Evolutionary conservation across 2,329 filamentous ascomycete genomes (phyloP).

Genomic region (Aureobasidium sp.): DNA sequence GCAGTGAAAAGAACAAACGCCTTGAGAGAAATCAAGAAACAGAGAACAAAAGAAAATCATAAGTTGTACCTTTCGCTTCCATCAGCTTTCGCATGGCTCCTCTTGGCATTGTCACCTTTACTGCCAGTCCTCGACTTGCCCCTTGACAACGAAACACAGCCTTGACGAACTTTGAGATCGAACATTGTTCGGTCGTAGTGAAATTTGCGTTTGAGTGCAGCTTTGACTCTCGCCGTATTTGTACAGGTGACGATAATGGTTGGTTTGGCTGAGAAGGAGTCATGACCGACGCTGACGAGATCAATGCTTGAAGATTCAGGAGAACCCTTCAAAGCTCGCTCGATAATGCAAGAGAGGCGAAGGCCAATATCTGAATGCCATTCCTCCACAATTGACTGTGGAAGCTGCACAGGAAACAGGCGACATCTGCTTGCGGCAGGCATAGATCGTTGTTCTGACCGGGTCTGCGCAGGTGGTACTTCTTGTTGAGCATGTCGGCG

Average conservation of each 20-base stretch:
- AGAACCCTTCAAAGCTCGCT: conserved; percentile 64
- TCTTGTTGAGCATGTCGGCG: background rate
- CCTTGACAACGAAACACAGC: conserved; percentile 32
- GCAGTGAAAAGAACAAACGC: background rate
- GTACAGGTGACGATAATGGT: conserved; percentile 73
- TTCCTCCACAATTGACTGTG: conserved; percentile 57
- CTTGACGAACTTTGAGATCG: conserved; percentile 64
- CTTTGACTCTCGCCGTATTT: conserved; percentile 64
- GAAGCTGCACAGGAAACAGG: conserved; percentile 40
- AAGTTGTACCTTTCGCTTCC: conserved; percentile 19
- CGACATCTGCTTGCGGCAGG: conserved; percentile 13
- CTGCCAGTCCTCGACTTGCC: background rate
- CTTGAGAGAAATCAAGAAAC: background rate
- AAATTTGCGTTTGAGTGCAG: conserved; percentile 63
- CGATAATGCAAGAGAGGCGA: conserved; percentile 63
- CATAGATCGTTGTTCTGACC: background rate
- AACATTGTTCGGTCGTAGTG: conserved; percentile 60
- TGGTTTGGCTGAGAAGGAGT: conserved; percentile 57
- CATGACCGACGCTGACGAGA: conserved; percentile 66
- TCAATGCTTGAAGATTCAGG: conserved; percentile 73
- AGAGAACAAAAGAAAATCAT: conserved; percentile 1
- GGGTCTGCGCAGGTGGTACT: background rate
- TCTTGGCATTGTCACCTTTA: conserved; percentile 18
- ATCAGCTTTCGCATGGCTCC: conserved; percentile 24
- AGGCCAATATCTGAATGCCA: conserved; percentile 68